phyloP scores from a whole-genome alignment of 441 rosid species.

The Croton setiger region DNA sequence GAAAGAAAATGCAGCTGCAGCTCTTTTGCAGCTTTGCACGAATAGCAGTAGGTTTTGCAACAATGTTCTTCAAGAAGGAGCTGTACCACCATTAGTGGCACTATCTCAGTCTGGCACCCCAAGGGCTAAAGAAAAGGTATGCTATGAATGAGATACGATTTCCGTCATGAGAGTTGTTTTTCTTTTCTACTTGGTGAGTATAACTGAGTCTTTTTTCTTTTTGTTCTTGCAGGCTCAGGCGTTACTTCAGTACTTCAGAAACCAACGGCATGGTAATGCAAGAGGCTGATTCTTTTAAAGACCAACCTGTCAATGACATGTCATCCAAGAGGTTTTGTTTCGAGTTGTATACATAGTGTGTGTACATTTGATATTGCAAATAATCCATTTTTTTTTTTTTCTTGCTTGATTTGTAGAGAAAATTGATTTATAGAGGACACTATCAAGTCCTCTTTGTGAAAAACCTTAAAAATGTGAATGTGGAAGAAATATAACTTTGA shows the following conservation, averaged over 20 bases:
- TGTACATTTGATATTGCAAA: conserved; percentile 42
- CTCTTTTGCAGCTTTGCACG: conserved; percentile 75
- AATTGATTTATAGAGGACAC: conserved; percentile 24
- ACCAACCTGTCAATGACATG: conserved; percentile 7
- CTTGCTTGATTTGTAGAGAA: conserved; percentile 30
- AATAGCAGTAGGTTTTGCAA: conserved; percentile 52
- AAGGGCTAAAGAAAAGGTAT: conserved; percentile 86
- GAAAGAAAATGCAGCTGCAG: conserved; percentile 94
- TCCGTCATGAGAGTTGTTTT: background rate
- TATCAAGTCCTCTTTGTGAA: conserved; percentile 21
- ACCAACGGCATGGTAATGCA: conserved; percentile 64
- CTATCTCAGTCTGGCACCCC: conserved; percentile 79
- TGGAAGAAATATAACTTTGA: conserved; percentile 19
- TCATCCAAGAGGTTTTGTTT: conserved; percentile 26
- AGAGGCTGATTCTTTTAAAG: conserved; percentile 47
- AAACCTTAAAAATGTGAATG: conserved; percentile 21
- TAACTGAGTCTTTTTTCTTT: background rate
- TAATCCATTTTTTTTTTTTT: conserved; percentile 32
- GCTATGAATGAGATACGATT: background rate
- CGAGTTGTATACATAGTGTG: conserved; percentile 25
- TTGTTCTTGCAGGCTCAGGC: conserved; percentile 66
- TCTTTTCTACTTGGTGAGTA: background rate
- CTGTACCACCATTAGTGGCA: conserved; percentile 86
- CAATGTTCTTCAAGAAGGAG: conserved; percentile 85
- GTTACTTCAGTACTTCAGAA: conserved; percentile 73